Evolutionary conservation across 2,329 filamentous ascomycete species (phyloP).

Genomic region (Ophiosphaerella herpotricha): DNA sequence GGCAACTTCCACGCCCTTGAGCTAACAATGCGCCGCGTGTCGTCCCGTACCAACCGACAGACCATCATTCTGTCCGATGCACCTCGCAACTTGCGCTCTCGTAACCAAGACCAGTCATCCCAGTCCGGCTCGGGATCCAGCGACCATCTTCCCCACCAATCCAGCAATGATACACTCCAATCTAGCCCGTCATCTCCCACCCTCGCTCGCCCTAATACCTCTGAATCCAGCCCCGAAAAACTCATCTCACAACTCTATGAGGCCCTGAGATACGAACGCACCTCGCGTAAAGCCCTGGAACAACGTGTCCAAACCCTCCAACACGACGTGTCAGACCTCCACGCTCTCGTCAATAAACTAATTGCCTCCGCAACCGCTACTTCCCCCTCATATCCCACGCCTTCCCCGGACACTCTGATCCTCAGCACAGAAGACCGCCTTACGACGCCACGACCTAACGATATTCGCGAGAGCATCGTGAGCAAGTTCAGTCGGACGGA

Average conservation of each 20-base stretch:
- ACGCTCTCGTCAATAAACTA: slow-evolving; percentile 36
- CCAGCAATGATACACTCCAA: slow-evolving; percentile 18
- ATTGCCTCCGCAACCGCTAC: slow-evolving; percentile 19
- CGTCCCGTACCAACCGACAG: slow-evolving; percentile 41
- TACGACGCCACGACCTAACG: slow-evolving; percentile 29
- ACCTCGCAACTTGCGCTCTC: slow-evolving; percentile 37
- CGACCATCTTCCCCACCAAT: slow-evolving; percentile 18
- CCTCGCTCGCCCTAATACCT: slow-evolving; percentile 1
- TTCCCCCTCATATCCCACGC: slow-evolving; percentile 38
- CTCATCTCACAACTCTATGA: slow-evolving; percentile 29
- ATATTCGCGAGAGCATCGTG: slow-evolving; percentile 1
- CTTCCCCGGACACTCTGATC: slow-evolving; percentile 36
- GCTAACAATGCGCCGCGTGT: slow-evolving; percentile 37
- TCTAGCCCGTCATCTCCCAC: slow-evolving; percentile 16
- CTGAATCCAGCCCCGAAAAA: slow-evolving; percentile 7
- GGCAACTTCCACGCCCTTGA: slow-evolving; percentile 36
- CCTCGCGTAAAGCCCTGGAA: slow-evolving; percentile 41
- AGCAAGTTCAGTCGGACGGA: slow-evolving; percentile 3
- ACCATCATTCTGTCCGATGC: slow-evolving; percentile 47
- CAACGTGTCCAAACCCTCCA: slow-evolving; percentile 37
- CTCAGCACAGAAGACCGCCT: slow-evolving; percentile 28
- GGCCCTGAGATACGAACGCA: slow-evolving; percentile 35
- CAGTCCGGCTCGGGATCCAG: slow-evolving; percentile 19
- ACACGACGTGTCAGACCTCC: slow-evolving; percentile 36
- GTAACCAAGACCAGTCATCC: slow-evolving; percentile 30